Conservation (phyloP, 495 filamentous ascomycete species). For the Aspergillus panamensis region DNA sequence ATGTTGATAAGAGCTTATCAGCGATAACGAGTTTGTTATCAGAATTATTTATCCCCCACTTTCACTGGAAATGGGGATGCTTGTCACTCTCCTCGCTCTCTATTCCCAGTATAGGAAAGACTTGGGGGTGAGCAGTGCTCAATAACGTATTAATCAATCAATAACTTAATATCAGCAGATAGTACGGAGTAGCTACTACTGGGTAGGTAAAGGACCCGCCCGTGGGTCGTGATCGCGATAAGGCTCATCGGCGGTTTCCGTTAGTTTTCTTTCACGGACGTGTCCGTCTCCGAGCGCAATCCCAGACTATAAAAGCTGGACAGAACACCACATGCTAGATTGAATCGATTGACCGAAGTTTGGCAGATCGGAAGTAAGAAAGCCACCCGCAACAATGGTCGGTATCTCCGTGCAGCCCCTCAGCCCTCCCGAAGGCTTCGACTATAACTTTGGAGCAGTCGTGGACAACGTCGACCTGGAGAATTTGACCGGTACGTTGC, state of each 20-base stretch:
- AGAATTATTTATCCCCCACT: too few species aligned
- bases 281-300: neutral
- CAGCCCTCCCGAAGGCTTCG: slow-evolving; percentile 40
- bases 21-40: too few species aligned
- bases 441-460: slow-evolving; percentile 57
- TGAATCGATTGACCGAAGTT: neutral
- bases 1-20: too few species aligned
- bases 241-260: neutral
- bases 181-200: too few species aligned
- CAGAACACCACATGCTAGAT: neutral
- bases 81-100: too few species aligned
- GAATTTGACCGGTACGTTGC: slow-evolving; percentile 48
- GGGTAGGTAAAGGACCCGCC: too few species aligned
- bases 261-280: too few species aligned
- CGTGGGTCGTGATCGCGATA: neutral
- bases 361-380: neutral
- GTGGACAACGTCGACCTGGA: slow-evolving; percentile 56
- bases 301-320: neutral
- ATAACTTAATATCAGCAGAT: too few species aligned
- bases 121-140: too few species aligned
- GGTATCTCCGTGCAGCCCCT: slow-evolving; percentile 14
- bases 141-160: too few species aligned
- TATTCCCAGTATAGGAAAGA: too few species aligned
- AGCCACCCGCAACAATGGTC: neutral
- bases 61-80: too few species aligned